A percentile compares a stretch with the other conserved stretches of the same genome.
These are phyloP conservation scores for Pyrenochaeta sp. DNA, from an alignment of 2,329 filamentous ascomycete species.

Conservation along the genomic window DNA sequence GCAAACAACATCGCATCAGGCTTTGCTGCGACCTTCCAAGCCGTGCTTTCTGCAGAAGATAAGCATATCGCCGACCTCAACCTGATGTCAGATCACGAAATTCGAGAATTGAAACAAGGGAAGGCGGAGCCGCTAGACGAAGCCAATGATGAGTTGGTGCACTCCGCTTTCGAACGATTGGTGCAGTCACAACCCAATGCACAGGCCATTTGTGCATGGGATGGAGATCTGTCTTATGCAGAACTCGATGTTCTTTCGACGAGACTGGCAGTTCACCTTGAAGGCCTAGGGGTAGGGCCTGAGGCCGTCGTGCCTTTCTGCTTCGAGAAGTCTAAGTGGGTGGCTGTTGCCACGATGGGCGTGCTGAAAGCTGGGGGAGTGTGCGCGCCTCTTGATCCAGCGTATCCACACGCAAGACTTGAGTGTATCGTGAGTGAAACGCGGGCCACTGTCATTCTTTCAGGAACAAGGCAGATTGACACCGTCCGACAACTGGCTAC, in stretches of 20 bases:
- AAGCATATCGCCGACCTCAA: no score
- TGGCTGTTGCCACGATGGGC: conserved; percentile 50
- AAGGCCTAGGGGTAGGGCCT: conserved; percentile 8
- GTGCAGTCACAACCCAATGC: conserved; percentile 10
- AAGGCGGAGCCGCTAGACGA: no score
- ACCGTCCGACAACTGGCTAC: no score
- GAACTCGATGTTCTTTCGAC: conserved; percentile 17
- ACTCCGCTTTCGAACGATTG: no score
- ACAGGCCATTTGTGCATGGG: conserved; percentile 19
- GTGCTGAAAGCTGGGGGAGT: conserved; percentile 53
- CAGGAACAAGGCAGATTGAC: no score
- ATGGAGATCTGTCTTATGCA: conserved; percentile 22
- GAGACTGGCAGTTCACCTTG: conserved; percentile 16
- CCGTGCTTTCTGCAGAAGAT: no score
- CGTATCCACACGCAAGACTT: conserved; percentile 2
- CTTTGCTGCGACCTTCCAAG: no score
- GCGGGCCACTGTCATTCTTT: no score
- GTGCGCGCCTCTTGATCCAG: conserved; percentile 41
- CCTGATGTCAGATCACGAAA: no score
- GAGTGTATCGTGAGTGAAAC: background rate
- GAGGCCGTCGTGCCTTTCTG: conserved; percentile 15
- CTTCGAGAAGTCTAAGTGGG: conserved; percentile 28
- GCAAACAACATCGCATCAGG: no score
- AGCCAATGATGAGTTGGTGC: no score
- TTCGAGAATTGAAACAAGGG: no score